Base-by-base conservation (phyloP, 2,329 filamentous ascomycete genomes). In the Clonostachys rhizophaga region DNA sequence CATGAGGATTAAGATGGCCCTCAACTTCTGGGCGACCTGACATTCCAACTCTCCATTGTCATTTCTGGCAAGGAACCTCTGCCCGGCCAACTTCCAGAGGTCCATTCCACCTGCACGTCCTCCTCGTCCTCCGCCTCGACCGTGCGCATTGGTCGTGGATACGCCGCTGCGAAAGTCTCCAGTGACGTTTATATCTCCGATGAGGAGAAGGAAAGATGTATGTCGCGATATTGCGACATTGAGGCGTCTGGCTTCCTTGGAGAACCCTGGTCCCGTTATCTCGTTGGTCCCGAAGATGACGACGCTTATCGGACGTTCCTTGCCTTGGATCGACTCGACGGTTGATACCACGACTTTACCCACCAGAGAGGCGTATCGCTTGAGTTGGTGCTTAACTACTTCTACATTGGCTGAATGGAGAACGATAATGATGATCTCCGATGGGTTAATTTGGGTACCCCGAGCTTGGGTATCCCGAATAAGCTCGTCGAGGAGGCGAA, bases 401-500 rank as follows among this genome's bases (percentile, higher is more conserved):
- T 33, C 17, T 18, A 43, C 17, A 33, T 33, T 24, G 41, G 41
- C 41, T 14, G 24, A 30, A 30, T 43, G 34, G 12, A 30, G 41
- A n/a, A n/a, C 16, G 17, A 43, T 24, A 14, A 30, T 11, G 20
- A 12, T 17, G 10, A 43, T 43, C 4, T 56, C 35, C 13, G 35
- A 13, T 16, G 35, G 35, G 6, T 37, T 37, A 16, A 37, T 37
- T 6, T 5, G 20, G 6, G 20, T 20, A 20, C 5, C 5, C 20
- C 20, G 5, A 20, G 20, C 20, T 5, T 16, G 13, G 2, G 16
- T 17, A 50, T 52, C 5, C 48, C 52, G 4, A 52, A 46, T 2
- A 47, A 49, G 36, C 49, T 51, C 54, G 5, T 51, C 45, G 2
- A 48, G 48, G 35, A 51, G 51, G 18, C 34, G 12, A n/a, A 43